These are phyloP conservation scores for Hortiboletus campestris DNA, from an alignment of 768 basidiomycete species.

Conservation along the genomic window DNA sequence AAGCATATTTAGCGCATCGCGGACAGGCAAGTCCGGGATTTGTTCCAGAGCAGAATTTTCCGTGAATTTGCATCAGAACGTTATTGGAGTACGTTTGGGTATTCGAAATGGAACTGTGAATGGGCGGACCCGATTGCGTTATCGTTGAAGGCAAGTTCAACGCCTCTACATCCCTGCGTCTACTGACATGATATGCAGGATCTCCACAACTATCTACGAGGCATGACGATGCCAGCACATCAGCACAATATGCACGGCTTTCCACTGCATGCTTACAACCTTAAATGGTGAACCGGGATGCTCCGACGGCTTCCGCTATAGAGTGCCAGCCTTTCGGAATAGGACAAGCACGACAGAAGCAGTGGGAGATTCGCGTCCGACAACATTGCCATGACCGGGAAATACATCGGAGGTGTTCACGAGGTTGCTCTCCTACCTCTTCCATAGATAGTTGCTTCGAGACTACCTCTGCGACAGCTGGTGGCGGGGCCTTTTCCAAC, in stretches of 20 bases:
- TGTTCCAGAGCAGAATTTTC: constrained; percentile 50
- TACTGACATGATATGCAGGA: constrained; percentile 47
- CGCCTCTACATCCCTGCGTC: not conserved
- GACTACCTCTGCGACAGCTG: constrained; percentile 32
- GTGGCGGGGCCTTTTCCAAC: constrained; percentile 40
- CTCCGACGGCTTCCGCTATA: constrained; percentile 42
- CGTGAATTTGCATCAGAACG: constrained; percentile 65
- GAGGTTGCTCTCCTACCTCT: constrained; percentile 15
- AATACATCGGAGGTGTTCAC: constrained; percentile 33
- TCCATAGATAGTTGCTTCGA: constrained; percentile 22
- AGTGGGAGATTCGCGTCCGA: constrained; percentile 44
- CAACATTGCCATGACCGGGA: constrained; percentile 59
- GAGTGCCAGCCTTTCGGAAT: constrained; percentile 67
- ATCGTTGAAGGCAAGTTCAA: constrained; percentile 53
- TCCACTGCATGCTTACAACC: constrained; percentile 59
- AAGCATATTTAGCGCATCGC: constrained; percentile 42
- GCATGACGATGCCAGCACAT: constrained; percentile 72
- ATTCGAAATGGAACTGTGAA: constrained; percentile 56
- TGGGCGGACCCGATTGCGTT: constrained; percentile 62
- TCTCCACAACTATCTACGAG: constrained; percentile 75
- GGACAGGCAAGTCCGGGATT: constrained; percentile 47
- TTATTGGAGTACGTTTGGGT: constrained; percentile 49
- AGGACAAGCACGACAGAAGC: constrained; percentile 63
- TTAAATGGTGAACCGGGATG: constrained; percentile 37
- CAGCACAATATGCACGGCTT: constrained; percentile 65